phyloP scores from a whole-genome alignment of 495 filamentous ascomycete species.

The Podospora pseudocomata region DNA sequence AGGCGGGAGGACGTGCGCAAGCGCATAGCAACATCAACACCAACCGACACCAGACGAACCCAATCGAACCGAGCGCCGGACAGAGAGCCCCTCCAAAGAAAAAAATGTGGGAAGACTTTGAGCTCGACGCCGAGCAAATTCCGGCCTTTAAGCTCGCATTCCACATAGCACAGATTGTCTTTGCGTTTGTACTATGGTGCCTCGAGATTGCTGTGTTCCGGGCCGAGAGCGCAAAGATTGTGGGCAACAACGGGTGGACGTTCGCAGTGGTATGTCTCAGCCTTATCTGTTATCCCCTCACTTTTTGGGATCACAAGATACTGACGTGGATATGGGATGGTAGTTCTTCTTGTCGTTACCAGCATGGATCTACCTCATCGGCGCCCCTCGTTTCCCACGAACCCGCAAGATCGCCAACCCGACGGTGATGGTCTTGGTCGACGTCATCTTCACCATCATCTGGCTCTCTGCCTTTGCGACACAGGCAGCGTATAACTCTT shows the following conservation, averaged over 20 bases:
- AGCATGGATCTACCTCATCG: constrained; percentile 75
- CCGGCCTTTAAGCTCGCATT: constrained; percentile 55
- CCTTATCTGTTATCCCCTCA: background rate
- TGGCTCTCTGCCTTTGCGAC: constrained; percentile 83
- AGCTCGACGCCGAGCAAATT: constrained; percentile 48
- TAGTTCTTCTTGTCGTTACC: constrained; percentile 86
- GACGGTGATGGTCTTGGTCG: constrained; percentile 73
- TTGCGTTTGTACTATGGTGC: constrained; percentile 68
- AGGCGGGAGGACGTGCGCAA: background rate
- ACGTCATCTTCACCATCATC: constrained; percentile 67
- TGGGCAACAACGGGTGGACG: constrained; percentile 68
- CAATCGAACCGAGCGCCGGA: background rate
- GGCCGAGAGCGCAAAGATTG: constrained; percentile 57
- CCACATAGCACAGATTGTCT: constrained; percentile 59
- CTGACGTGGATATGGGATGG: background rate
- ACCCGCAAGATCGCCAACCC: constrained; percentile 75
- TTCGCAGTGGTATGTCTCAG: constrained; percentile 66
- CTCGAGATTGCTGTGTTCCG: constrained; percentile 69
- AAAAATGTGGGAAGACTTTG: constrained; percentile 41
- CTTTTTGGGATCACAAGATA: background rate
- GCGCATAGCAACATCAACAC: constrained; percentile 14
- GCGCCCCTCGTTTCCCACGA: constrained; percentile 80
- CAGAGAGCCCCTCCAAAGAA: constrained; percentile 3
- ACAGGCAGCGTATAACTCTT: constrained; percentile 63
- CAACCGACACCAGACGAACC: constrained; percentile 9